Percentiles rank a stretch among this genome's conserved stretches.
Conservation (phyloP, 331 rosid genomes). For the Quercus phellos region DNA sequence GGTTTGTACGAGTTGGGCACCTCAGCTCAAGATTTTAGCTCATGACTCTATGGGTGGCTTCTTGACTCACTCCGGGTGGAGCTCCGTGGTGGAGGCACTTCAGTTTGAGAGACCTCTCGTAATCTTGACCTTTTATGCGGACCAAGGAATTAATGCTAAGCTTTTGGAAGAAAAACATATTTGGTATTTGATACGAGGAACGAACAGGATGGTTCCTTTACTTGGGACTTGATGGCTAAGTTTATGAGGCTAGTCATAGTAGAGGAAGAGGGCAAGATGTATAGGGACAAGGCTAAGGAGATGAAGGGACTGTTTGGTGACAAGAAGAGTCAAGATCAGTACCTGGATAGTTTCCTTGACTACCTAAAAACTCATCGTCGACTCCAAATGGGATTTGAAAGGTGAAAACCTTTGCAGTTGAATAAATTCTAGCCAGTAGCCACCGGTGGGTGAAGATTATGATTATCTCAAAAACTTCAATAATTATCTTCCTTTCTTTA, state of each 20-base stretch:
- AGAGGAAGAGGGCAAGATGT: slow-evolving; percentile 28
- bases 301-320: slow-evolving; percentile 15
- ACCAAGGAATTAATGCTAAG: slow-evolving; percentile 30
- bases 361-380: neutral
- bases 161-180: slow-evolving; percentile 26
- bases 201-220: slow-evolving; percentile 28
- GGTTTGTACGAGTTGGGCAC: slow-evolving; percentile 34
- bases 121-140: slow-evolving; percentile 20
- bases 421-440: too few relatives aligned
- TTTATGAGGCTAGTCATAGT: slow-evolving; percentile 24
- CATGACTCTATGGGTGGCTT: slow-evolving; percentile 33
- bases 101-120: slow-evolving; percentile 21
- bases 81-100: slow-evolving; percentile 31
- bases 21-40: slow-evolving; percentile 30
- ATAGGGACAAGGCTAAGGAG: slow-evolving; percentile 27
- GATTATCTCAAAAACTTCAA: too few relatives aligned
- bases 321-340: slow-evolving; percentile 20
- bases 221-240: slow-evolving; percentile 24
- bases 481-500: too few relatives aligned
- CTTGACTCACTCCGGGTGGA: slow-evolving; percentile 36
- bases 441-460: too few relatives aligned
- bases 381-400: neutral
- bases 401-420: too few relatives aligned
- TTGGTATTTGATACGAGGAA: slow-evolving; percentile 24
- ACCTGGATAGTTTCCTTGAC: slow-evolving; percentile 17